Evolutionary conservation across 2,329 filamentous ascomycete species (phyloP).

Genomic region (Colletotrichum agaves): DNA sequence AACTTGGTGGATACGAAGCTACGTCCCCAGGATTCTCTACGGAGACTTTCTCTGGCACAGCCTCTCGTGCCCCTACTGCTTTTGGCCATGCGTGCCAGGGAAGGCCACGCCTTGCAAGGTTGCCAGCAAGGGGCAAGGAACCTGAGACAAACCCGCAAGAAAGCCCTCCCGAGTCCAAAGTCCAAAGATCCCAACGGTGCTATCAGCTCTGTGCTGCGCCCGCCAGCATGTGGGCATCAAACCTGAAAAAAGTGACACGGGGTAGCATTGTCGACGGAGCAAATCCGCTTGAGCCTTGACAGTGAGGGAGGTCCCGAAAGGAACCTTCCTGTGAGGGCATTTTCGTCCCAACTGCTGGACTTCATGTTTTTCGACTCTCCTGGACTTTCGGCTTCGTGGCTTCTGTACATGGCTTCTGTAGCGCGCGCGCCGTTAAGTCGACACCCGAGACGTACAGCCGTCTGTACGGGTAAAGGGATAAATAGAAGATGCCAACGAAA

Average conservation of each 20-base stretch:
- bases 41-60: constrained; percentile 35
- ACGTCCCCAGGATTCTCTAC: constrained; percentile 25
- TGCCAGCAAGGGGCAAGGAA: constrained; percentile 32
- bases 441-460: constrained; percentile 20
- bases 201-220: constrained; percentile 33
- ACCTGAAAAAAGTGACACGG: constrained; percentile 34
- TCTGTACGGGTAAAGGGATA: constrained; percentile 21
- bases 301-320: constrained; percentile 15
- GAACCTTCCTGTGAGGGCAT: constrained; percentile 9
- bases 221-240: constrained; percentile 31
- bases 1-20: constrained; percentile 25
- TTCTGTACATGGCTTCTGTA: neutral
- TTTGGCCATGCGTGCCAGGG: constrained; percentile 31
- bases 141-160: constrained; percentile 33
- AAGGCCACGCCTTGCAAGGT: constrained; percentile 36
- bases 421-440: neutral
- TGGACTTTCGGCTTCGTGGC: neutral
- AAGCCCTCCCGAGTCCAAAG: constrained; percentile 8
- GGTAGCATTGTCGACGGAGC: constrained; percentile 27
- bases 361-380: constrained; percentile 26
- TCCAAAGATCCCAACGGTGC: constrained; percentile 26
- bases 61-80: constrained; percentile 19
- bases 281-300: constrained; percentile 4
- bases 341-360: constrained; percentile 26
- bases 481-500: neutral